Base-by-base conservation (phyloP, 2,329 filamentous ascomycete species). In the Ceratocystiopsis brevicomis region DNA sequence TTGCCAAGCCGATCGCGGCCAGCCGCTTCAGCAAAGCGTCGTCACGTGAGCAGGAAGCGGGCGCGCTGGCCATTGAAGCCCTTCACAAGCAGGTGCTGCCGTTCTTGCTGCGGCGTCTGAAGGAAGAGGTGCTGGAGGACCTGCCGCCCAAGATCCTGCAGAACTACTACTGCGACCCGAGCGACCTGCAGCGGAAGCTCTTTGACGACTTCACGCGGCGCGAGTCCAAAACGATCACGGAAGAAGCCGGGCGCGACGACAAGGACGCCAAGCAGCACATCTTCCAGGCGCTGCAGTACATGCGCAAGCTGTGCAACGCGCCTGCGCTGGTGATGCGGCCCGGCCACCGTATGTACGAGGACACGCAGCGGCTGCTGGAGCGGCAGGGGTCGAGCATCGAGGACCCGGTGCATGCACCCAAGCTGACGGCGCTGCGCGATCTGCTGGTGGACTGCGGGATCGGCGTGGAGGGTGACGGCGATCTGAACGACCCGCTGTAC, bases 291-390 rank as follows among this genome's bases (percentile, higher is more conserved):
- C 64, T 98, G 38, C 92, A 98, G 58, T 98, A 98, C 62, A 98
- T 98, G 92, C 85, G 92, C 48, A 96, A 96, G 64, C 74, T 98
- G 6, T 98, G 90, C 71, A 98, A 98, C 58, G 95, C 90, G 3
- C 90, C 90, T 0, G 86, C 90, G 0, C 70, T 98, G 50, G 90
- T 98, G 11, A 84, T 98, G 69, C 96, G 95, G 56, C 86, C 90
- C 42, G 84, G 78, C 16, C 88, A 93, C 61, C 84, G 81, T 56
- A 75, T 90, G 49, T 98, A 94, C 58, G 82, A 85, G 15, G 79
- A 87, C 16, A 88, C 87, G 4, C 86, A 93, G 58, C 75, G 74
- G 41, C 76, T 86, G 51, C 71, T 98, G 17, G 71, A 76, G 41
- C 79, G 77, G 55, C 78, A 87, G 56, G 78, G 82, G 46, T 88